phyloP scores from a whole-genome alignment of 495 filamentous ascomycete genomes.

The Haplographium delicatum region DNA sequence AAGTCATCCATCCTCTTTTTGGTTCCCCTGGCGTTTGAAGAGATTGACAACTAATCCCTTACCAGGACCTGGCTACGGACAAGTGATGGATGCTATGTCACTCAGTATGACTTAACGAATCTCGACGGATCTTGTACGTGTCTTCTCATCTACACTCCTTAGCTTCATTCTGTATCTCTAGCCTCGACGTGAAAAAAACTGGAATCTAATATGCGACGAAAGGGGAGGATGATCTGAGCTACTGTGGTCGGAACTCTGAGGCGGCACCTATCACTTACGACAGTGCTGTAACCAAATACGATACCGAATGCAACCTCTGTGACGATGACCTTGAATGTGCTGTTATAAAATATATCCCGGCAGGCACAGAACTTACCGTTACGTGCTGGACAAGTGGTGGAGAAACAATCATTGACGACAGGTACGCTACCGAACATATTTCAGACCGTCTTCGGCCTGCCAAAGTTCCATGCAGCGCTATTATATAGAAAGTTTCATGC shows the following conservation, averaged over 20 bases:
- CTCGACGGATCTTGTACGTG: conserved; percentile 2
- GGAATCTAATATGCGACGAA: background rate
- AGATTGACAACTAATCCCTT: background rate
- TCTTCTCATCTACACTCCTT: background rate
- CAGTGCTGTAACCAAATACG: background rate
- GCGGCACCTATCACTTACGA: background rate
- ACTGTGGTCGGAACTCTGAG: background rate
- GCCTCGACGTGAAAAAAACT: background rate
- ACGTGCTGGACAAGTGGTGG: conserved; percentile 7
- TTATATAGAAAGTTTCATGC: background rate
- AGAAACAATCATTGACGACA: background rate
- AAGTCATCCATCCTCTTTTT: background rate
- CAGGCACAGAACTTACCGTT: background rate
- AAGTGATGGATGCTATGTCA: conserved; percentile 1
- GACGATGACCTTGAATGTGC: background rate
- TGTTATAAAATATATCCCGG: background rate
- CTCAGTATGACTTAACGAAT: background rate
- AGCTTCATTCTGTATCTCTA: too few relatives aligned
- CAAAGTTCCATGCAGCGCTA: background rate
- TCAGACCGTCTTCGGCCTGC: background rate
- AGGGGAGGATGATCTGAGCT: conserved; percentile 3
- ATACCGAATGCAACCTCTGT: conserved; percentile 7
- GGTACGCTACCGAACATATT: background rate
- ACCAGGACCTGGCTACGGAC: conserved; percentile 2
- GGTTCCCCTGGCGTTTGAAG: too few relatives aligned